These are phyloP conservation scores for Zygoascus flipseniorum DNA, from an alignment of 805 yeast species.

Conservation along the genomic window DNA sequence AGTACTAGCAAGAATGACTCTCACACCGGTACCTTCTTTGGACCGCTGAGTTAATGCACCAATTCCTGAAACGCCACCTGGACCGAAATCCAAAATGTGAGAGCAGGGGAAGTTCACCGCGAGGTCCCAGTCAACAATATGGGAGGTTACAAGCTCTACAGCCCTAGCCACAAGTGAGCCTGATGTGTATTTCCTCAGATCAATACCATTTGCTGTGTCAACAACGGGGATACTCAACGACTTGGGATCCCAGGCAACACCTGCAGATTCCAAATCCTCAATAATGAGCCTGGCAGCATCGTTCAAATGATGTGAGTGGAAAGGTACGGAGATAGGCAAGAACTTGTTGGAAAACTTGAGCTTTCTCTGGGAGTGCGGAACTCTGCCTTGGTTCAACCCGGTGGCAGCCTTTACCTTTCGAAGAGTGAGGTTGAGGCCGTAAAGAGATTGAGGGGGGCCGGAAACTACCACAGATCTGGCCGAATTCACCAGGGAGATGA, in stretches of 20 bases:
- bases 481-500: conserved; percentile 87
- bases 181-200: conserved; percentile 44
- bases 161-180: conserved; percentile 61
- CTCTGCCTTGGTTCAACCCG: conserved; percentile 90
- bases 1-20: conserved; percentile 90
- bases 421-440: conserved; percentile 86
- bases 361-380: conserved; percentile 90
- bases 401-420: conserved; percentile 92
- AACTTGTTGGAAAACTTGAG: conserved; percentile 88
- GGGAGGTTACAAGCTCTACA: conserved; percentile 72
- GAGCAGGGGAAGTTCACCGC: conserved; percentile 79
- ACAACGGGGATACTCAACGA: conserved; percentile 76
- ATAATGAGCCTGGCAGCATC: conserved; percentile 62
- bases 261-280: conserved; percentile 53
- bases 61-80: conserved; percentile 96
- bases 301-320: conserved; percentile 82
- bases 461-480: conserved; percentile 91
- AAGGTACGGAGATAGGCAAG: conserved; percentile 92
- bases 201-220: conserved; percentile 81
- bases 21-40: conserved; percentile 97
- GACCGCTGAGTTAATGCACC: conserved; percentile 95
- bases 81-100: conserved; percentile 94
- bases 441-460: conserved; percentile 97
- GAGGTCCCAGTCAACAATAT: conserved; percentile 90
- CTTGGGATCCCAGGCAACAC: conserved; percentile 45